phyloP scores from a whole-genome alignment of 495 filamentous ascomycete genomes.

The Podospora pseudopauciseta region DNA sequence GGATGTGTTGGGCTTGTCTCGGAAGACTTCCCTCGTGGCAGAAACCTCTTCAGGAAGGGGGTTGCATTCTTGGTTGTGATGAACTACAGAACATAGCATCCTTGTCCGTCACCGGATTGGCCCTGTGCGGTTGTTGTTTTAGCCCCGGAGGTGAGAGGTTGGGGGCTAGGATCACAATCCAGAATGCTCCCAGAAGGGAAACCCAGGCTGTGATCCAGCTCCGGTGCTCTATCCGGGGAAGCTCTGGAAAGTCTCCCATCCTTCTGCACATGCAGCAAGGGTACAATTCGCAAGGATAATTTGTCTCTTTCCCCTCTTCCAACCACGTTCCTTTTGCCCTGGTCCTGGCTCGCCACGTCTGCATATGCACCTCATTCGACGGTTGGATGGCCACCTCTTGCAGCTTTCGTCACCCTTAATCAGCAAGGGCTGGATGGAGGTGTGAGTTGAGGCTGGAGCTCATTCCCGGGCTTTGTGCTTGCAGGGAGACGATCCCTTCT shows the following conservation, averaged over 20 bases:
- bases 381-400: neutral
- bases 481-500: neutral
- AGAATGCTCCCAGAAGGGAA: neutral
- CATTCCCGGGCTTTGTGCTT: neutral
- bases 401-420: neutral
- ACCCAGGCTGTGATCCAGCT: neutral
- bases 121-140: neutral
- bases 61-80: neutral
- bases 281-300: neutral
- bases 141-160: neutral
- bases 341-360: neutral
- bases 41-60: neutral
- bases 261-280: neutral
- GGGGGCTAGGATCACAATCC: neutral
- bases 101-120: neutral
- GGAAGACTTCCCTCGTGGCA: no score
- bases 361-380: neutral
- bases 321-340: neutral
- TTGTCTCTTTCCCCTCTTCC: neutral
- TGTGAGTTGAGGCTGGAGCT: neutral
- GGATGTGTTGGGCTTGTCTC: no score
- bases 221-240: neutral
- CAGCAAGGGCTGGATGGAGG: neutral
- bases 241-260: neutral
- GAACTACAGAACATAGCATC: neutral